Evolutionary conservation across 2,329 filamentous ascomycete genomes (phyloP).

Genomic region (Aspergillus bombycis): DNA sequence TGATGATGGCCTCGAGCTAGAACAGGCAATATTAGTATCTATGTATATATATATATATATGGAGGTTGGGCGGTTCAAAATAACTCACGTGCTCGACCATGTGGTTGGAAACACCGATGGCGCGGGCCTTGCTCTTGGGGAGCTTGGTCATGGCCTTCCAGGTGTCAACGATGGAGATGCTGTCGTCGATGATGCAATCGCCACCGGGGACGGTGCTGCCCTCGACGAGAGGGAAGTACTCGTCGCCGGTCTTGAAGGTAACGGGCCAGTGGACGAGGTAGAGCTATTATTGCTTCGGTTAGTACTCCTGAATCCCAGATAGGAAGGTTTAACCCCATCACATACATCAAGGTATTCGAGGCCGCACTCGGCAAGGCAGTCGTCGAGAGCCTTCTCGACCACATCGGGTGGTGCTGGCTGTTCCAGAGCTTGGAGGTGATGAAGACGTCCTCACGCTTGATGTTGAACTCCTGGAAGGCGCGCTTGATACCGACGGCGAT

Average conservation of each 20-base stretch:
- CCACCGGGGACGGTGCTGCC: slow-evolving; percentile 41
- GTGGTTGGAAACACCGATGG: slow-evolving; percentile 49
- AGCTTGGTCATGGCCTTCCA: slow-evolving; percentile 51
- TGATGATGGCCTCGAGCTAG: slow-evolving; percentile 58
- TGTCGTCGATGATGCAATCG: slow-evolving; percentile 50
- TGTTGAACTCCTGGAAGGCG: slow-evolving; percentile 40
- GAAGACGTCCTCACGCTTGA: slow-evolving; percentile 47
- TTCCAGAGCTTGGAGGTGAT: slow-evolving; percentile 67
- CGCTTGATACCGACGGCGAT: slow-evolving; percentile 39
- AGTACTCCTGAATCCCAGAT: not conserved
- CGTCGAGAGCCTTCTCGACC: slow-evolving; percentile 55
- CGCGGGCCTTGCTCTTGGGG: slow-evolving; percentile 44
- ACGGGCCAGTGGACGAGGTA: slow-evolving; percentile 54
- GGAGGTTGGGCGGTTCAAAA: not conserved
- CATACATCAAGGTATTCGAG: slow-evolving; percentile 59
- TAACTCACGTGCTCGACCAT: slow-evolving; percentile 38
- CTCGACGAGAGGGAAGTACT: slow-evolving; percentile 51
- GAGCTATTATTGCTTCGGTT: slow-evolving; percentile 28
- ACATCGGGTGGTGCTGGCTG: slow-evolving; percentile 52
- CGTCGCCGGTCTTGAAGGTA: slow-evolving; percentile 41
- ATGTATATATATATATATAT: too few species aligned
- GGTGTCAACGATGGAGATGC: slow-evolving; percentile 45
- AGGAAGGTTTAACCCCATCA: slow-evolving; percentile 20
- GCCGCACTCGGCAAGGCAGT: slow-evolving; percentile 55
- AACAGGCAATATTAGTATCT: not conserved